Evolutionary conservation across 768 basidiomycete species (phyloP).

Genomic region (Kwoniella dendrophila): DNA sequence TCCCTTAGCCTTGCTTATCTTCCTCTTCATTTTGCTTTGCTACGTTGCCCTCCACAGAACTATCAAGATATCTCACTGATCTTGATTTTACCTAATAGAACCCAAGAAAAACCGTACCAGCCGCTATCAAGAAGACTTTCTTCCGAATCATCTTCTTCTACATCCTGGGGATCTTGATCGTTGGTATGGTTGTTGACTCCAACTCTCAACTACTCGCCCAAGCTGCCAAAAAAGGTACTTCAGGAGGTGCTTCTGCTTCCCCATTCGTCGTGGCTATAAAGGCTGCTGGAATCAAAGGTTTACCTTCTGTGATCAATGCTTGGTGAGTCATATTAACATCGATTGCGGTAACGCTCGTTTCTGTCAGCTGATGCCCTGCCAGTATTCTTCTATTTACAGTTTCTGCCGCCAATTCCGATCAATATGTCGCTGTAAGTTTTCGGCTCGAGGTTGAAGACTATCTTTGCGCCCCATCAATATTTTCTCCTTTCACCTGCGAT

Average conservation of each 20-base stretch:
- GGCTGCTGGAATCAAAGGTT: slow-evolving; percentile 68
- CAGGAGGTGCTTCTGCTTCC: slow-evolving; percentile 64
- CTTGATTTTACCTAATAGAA: slow-evolving; percentile 16
- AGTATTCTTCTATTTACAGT: slow-evolving; percentile 54
- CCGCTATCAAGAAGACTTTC: slow-evolving; percentile 53
- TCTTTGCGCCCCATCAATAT: too few species aligned
- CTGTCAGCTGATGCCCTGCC: not conserved
- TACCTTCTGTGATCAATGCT: slow-evolving; percentile 38
- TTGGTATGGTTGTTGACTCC: slow-evolving; percentile 75
- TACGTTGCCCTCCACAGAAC: not conserved
- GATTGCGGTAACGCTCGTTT: too few species aligned
- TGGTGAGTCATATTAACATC: not conserved
- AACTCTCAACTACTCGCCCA: slow-evolving; percentile 59
- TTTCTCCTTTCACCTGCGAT: too few species aligned
- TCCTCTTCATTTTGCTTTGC: too few species aligned
- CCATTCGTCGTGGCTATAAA: slow-evolving; percentile 82
- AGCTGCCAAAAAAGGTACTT: slow-evolving; percentile 59
- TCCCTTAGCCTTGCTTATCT: not conserved
- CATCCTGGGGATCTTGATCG: slow-evolving; percentile 67
- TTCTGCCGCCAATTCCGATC: slow-evolving; percentile 51
- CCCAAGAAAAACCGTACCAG: slow-evolving; percentile 50
- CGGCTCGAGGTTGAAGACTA: too few species aligned
- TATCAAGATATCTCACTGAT: not conserved
- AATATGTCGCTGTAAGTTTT: slow-evolving; percentile 54
- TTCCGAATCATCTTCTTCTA: slow-evolving; percentile 74